Percentiles rank a stretch among this genome's conserved stretches.
Evolutionary conservation across 2,329 filamentous ascomycete species (phyloP).

Genomic region (Scytalidium sp.): DNA sequence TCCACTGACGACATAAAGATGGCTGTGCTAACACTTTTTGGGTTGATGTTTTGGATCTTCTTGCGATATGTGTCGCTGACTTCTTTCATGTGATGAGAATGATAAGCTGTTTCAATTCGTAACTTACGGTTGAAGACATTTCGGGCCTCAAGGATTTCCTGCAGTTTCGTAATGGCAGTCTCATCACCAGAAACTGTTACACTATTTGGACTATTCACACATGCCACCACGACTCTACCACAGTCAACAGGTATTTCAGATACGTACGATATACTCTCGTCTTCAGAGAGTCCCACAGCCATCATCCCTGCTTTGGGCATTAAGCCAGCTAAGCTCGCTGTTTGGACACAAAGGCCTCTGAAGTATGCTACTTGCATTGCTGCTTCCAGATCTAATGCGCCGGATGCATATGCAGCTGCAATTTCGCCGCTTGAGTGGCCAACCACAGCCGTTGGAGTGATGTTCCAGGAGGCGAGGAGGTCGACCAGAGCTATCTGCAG

Average conservation of each 20-base stretch:
- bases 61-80: slow-evolving; percentile 10
- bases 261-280: slow-evolving; percentile 16
- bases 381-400: slow-evolving; percentile 20
- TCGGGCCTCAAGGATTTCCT: slow-evolving; percentile 17
- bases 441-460: slow-evolving; percentile 18
- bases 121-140: slow-evolving; percentile 29
- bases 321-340: slow-evolving; percentile 1
- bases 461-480: slow-evolving; percentile 14
- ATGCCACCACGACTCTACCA: slow-evolving; percentile 10
- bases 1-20: slow-evolving; percentile 39
- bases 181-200: slow-evolving; percentile 21
- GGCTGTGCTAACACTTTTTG: neutral
- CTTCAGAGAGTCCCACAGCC: slow-evolving; percentile 34
- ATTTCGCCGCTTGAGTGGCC: slow-evolving; percentile 31
- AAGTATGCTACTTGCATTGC: slow-evolving; percentile 23
- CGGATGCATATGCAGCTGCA: slow-evolving; percentile 30
- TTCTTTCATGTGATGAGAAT: slow-evolving; percentile 36
- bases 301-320: slow-evolving; percentile 43
- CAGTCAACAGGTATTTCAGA: neutral
- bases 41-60: neutral
- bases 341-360: neutral
- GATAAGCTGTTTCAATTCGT: slow-evolving; percentile 38
- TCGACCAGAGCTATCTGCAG: slow-evolving; percentile 27
- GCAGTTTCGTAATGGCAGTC: neutral
- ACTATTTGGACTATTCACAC: slow-evolving; percentile 21